Evolutionary conservation across 2,329 filamentous ascomycete genomes (phyloP).

Genomic region (Trichoderma oligosporum): DNA sequence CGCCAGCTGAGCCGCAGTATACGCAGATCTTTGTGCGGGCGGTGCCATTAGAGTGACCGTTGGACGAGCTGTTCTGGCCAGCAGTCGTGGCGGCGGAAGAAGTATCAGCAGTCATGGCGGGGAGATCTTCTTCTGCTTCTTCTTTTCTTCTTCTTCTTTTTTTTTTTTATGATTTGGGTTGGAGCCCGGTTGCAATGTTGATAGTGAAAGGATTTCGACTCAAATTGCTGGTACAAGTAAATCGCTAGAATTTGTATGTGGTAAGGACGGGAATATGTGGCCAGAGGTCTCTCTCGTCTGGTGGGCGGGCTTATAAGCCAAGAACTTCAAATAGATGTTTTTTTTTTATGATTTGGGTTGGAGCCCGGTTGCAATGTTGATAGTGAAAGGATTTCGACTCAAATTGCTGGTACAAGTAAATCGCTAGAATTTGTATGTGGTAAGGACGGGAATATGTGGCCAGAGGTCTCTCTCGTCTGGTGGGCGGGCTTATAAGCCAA

Average conservation of each 20-base stretch:
- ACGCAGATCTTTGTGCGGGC: slow-evolving; percentile 73
- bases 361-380: too few species aligned
- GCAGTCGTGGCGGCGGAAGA: slow-evolving; percentile 19
- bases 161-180: too few species aligned
- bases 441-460: background rate
- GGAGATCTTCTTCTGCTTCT: too few species aligned
- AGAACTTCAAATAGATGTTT: background rate
- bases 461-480: background rate
- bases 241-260: background rate
- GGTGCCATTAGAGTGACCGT: slow-evolving; percentile 28
- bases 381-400: too few species aligned
- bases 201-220: too few species aligned
- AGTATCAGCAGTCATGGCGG: slow-evolving; percentile 31
- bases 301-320: too few species aligned
- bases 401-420: background rate
- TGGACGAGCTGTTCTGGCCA: slow-evolving; percentile 25
- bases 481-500: too few species aligned
- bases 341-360: too few species aligned
- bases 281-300: background rate
- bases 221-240: background rate
- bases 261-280: background rate
- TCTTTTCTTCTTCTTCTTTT: too few species aligned
- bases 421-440: too few species aligned
- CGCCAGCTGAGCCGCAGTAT: slow-evolving; percentile 82
- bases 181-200: too few species aligned